phyloP scores from a whole-genome alignment of 768 basidiomycete genomes.

The Phylloporus sp. region DNA sequence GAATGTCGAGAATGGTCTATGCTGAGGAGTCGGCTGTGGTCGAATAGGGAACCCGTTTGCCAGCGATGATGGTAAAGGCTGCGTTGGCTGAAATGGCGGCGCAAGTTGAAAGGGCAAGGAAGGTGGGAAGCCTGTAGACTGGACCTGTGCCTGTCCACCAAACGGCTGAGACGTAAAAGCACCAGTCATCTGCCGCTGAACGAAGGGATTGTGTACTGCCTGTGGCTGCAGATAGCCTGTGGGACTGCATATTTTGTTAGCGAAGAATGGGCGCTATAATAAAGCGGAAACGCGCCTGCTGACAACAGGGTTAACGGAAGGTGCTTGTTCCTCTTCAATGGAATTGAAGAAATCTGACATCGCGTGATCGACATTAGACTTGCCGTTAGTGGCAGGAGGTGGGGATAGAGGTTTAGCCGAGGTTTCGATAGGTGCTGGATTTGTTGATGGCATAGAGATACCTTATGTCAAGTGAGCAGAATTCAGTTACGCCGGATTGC shows the following conservation, averaged over 20 bases:
- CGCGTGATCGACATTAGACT: constrained; percentile 41
- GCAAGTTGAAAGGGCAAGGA: constrained; percentile 40
- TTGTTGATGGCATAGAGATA: constrained; percentile 16
- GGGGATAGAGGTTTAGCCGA: constrained; percentile 24
- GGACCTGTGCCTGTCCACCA: constrained; percentile 42
- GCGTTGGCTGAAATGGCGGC: constrained; percentile 16
- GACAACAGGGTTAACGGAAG: constrained; percentile 64
- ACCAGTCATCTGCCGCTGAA: constrained; percentile 51
- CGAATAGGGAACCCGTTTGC: constrained; percentile 32
- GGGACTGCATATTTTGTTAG: constrained; percentile 37
- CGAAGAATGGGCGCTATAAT: not conserved
- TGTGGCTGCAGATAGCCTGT: constrained; percentile 55
- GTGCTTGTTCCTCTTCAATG: constrained; percentile 77
- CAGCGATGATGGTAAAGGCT: constrained; percentile 10
- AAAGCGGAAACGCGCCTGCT: constrained; percentile 37
- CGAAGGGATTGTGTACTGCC: constrained; percentile 73
- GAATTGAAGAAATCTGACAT: constrained; percentile 84
- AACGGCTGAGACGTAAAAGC: constrained; percentile 44
- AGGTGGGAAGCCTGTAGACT: constrained; percentile 54
- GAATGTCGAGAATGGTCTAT: constrained; percentile 53
- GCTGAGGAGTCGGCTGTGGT: constrained; percentile 37
- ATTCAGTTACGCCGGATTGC: not conserved
- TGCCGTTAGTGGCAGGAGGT: constrained; percentile 25
- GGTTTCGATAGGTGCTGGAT: constrained; percentile 17
- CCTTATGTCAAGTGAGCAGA: constrained; percentile 11